Evolutionary conservation across 257 asterid genomes (phyloP), one percentile per base, ranked within the genome.

Genomic region (Eucommia ulmoides): DNA sequence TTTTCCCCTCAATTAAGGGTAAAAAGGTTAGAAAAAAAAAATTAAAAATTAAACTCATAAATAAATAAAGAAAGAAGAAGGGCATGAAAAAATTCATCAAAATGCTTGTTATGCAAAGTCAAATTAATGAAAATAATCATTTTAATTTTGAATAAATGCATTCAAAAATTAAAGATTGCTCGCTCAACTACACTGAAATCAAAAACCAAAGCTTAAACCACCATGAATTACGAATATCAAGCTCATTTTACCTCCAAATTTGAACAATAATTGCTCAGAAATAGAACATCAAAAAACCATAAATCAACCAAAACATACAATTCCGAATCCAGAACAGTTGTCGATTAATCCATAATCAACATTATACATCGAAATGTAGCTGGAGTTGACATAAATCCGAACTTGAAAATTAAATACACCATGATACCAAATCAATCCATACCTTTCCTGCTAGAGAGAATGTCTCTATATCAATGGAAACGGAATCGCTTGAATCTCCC

Each of bases 401-500:
- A 65, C 8, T 23, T 19, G 41, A 17, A 35, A 33, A 45, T 41
- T n/a, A 41, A 15, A 42, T 16, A 2, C 22, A 11, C 14, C 26
- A 14, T 1, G 15, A 25, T 8, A 48, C 18, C 50, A 41, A 52
- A 58, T 23, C 51, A 18, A 63, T 59, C 55, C 58, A 49, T 61
- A 91, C 98, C 98, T 91, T 91, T 52, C 95, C 89, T 74, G 81
- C 71, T 54, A 78, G 66, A 54, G 91, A 65, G 63, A 72, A 48
- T 59, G 96, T 69, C 59, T 86, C 96, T 73, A 89, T 82, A 68
- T 80, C 94, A 42, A 85, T 75, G 59, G 93, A 82, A 66, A 89
- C 84, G 63, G 96, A 80, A 67, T 78, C 92, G 84, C 88, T 73
- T 52, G 98, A 86, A 52, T 86, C 96, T 81, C 79, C 93, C 98